phyloP scores from a whole-genome alignment of 1,284 basidiomycete genomes.

The Sutorius eximius region DNA sequence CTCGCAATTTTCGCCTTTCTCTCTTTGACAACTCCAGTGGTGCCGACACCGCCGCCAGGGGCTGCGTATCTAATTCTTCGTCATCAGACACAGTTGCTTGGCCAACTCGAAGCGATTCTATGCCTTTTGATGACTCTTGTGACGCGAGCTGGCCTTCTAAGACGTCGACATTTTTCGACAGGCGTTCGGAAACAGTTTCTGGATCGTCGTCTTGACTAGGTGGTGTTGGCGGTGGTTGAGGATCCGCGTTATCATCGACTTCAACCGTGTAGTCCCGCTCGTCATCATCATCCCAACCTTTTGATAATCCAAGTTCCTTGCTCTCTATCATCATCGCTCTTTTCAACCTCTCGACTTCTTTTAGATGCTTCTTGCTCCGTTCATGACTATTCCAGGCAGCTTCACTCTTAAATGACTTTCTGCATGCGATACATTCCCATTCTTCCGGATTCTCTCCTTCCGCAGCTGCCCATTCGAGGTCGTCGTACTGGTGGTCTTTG shows the following conservation, averaged over 20 bases:
- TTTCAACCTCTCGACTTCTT: conserved; percentile 77
- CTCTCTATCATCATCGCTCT: conserved; percentile 78
- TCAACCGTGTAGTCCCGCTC: conserved; percentile 11
- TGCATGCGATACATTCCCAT: conserved; percentile 97
- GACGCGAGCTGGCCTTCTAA: not conserved
- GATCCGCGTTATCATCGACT: conserved; percentile 16
- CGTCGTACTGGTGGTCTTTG: conserved; percentile 46
- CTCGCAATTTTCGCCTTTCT: conserved; percentile 76
- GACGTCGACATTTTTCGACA: not conserved
- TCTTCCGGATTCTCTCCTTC: conserved; percentile 73
- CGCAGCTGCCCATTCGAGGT: conserved; percentile 68
- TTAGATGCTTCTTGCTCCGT: conserved; percentile 92
- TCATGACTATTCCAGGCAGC: conserved; percentile 97
- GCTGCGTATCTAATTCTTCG: not conserved
- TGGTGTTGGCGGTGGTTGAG: conserved; percentile 13
- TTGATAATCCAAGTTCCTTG: conserved; percentile 53
- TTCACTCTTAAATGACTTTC: conserved; percentile 88
- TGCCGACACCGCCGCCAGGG: conserved; percentile 45
- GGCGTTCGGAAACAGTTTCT: not conserved
- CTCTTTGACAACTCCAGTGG: conserved; percentile 64
- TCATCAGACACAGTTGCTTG: not conserved
- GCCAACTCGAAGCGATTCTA: not conserved
- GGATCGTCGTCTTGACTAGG: conserved; percentile 23
- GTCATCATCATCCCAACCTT: conserved; percentile 30
- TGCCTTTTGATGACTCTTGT: conserved; percentile 6